Conservation (phyloP, 2,329 filamentous ascomycete species). For the Parafenestella ontariensis region DNA sequence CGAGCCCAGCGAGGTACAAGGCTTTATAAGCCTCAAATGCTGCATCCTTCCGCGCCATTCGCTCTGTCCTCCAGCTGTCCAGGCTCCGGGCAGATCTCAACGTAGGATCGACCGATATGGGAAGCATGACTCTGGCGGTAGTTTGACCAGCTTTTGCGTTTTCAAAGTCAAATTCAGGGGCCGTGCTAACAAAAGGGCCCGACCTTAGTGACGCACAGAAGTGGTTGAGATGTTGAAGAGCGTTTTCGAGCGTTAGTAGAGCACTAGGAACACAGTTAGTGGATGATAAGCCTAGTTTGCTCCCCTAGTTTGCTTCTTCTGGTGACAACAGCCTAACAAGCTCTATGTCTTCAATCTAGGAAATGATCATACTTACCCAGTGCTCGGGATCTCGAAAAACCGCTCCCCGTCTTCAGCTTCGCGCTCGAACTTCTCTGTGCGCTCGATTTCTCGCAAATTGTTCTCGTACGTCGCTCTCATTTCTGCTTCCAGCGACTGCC, state of each 20-base stretch:
- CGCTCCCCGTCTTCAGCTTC: constrained; percentile 56
- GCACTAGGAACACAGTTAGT: constrained; percentile 56
- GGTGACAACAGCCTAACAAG: no score
- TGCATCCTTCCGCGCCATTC: constrained; percentile 78
- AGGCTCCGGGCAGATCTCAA: constrained; percentile 63
- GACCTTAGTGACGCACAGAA: constrained; percentile 73
- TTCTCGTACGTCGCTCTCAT: constrained; percentile 76
- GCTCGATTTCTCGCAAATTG: constrained; percentile 61
- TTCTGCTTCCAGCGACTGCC: constrained; percentile 71
- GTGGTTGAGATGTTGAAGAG: constrained; percentile 78
- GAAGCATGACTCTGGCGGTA: constrained; percentile 72
- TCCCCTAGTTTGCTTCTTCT: no score
- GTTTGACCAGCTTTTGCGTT: constrained; percentile 36
- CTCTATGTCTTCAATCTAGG: no score
- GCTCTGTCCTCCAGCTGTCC: constrained; percentile 72
- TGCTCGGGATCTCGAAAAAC: constrained; percentile 28
- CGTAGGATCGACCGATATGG: constrained; percentile 69
- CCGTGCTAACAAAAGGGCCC: constrained; percentile 66
- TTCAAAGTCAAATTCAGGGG: constrained; percentile 71
- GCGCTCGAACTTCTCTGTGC: constrained; percentile 53
- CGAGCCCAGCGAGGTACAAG: constrained; percentile 72
- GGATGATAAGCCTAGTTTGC: not conserved
- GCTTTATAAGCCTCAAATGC: constrained; percentile 79
- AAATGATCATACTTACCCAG: constrained; percentile 31
- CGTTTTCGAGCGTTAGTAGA: constrained; percentile 73